Conservation (phyloP, 2,329 filamentous ascomycete species). For the Akanthomyces uredinophilus region DNA sequence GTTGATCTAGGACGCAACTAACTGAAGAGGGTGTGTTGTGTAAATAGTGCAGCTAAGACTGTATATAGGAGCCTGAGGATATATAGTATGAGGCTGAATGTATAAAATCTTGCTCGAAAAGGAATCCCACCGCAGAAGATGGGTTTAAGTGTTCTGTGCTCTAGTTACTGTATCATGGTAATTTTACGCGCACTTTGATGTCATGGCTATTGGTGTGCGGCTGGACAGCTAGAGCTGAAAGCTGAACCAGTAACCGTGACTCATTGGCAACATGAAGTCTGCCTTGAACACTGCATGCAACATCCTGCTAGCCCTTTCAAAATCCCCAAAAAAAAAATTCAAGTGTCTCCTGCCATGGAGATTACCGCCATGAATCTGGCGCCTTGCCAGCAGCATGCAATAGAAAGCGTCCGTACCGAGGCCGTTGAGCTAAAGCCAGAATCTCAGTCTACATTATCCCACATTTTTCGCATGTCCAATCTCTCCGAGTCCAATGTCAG, state of each 20-base stretch:
- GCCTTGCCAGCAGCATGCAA: neutral
- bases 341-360: neutral
- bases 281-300: too few relatives aligned
- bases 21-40: neutral
- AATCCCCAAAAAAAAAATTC: neutral
- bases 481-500: neutral
- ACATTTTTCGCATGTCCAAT: conserved; percentile 12
- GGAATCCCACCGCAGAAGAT: too few relatives aligned
- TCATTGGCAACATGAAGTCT: neutral
- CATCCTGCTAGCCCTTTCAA: neutral
- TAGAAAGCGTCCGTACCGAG: neutral
- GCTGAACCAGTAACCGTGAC: neutral
- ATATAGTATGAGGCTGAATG: too few relatives aligned
- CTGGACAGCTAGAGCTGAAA: too few relatives aligned
- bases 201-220: too few relatives aligned
- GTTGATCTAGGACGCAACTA: neutral
- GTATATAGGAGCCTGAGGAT: too few relatives aligned
- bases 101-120: too few relatives aligned
- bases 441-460: neutral
- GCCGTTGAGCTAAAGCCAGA: neutral
- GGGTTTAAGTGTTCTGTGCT: too few relatives aligned
- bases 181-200: too few relatives aligned
- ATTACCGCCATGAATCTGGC: neutral
- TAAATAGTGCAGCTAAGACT: too few relatives aligned
- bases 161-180: too few relatives aligned